These are phyloP conservation scores for Rhizophora apiculata DNA, from an alignment of 345 rosid genomes.

Conservation along the genomic window DNA sequence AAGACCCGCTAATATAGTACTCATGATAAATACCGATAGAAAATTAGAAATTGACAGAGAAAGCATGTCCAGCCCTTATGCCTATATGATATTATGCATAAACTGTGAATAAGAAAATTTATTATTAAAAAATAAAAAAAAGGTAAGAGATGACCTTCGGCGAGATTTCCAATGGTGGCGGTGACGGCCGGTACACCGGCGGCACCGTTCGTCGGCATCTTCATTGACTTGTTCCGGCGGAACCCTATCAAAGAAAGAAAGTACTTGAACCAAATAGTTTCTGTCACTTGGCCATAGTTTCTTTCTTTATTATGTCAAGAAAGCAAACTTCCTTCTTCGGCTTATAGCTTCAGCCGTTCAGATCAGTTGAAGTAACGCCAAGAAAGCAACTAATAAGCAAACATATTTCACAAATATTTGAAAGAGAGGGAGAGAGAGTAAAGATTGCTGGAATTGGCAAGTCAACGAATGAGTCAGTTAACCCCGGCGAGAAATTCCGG, in stretches of 20 bases:
- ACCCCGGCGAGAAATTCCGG: not conserved
- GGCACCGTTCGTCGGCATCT: conserved; percentile 37
- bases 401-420: not conserved
- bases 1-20: no score
- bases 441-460: not conserved
- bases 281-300: no score
- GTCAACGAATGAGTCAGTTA: not conserved
- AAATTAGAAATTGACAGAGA: no score
- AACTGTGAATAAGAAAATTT: not conserved
- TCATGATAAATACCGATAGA: no score
- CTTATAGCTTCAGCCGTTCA: not conserved
- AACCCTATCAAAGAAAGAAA: not conserved
- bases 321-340: not conserved
- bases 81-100: no score
- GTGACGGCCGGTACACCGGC: conserved; percentile 29
- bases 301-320: not conserved
- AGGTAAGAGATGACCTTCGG: conserved; percentile 38
- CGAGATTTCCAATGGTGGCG: conserved; percentile 13
- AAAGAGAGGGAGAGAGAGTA: not conserved
- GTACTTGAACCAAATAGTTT: no score
- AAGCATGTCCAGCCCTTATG: no score
- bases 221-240: conserved; percentile 23
- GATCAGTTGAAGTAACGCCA: not conserved
- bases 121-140: not conserved
- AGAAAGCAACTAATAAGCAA: not conserved